Percentiles rank a stretch among this genome's conserved stretches.
These are phyloP conservation scores for Pittosporum tobira DNA, from an alignment of 129 eudicot genomes.

Conservation along the genomic window DNA sequence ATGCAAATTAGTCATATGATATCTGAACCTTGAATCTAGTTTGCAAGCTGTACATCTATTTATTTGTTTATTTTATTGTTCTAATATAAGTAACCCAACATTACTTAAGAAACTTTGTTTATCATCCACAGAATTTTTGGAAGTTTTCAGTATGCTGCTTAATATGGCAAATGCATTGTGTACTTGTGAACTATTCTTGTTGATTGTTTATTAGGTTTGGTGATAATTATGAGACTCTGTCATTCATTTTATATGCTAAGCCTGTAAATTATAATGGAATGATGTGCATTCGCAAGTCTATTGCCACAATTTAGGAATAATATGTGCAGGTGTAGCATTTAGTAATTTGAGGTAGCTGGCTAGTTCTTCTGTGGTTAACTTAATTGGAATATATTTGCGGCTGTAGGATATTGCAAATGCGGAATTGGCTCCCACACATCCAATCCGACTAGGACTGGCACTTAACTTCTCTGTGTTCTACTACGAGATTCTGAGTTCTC, in stretches of 20 bases:
- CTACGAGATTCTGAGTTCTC: conserved; percentile 76
- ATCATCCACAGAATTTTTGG: neutral
- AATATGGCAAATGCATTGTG: neutral
- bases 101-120: neutral
- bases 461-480: conserved; percentile 81
- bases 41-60: neutral
- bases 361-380: too few species aligned
- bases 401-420: conserved; percentile 68
- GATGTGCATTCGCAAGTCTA: neutral
- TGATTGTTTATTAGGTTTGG: neutral
- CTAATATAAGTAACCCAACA: neutral
- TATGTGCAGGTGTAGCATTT: too few species aligned
- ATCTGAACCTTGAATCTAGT: neutral
- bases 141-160: neutral
- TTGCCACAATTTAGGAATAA: neutral
- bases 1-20: neutral
- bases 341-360: too few species aligned
- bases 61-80: too few species aligned
- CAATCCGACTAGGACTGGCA: conserved; percentile 79
- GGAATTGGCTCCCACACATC: conserved; percentile 77
- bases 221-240: neutral
- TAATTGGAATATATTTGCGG: too few species aligned
- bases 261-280: too few species aligned
- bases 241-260: neutral
- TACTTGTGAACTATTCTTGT: neutral